Evolutionary conservation across 345 rosid genomes (phyloP).

Genomic region (Eucalyptus polyanthemos): DNA sequence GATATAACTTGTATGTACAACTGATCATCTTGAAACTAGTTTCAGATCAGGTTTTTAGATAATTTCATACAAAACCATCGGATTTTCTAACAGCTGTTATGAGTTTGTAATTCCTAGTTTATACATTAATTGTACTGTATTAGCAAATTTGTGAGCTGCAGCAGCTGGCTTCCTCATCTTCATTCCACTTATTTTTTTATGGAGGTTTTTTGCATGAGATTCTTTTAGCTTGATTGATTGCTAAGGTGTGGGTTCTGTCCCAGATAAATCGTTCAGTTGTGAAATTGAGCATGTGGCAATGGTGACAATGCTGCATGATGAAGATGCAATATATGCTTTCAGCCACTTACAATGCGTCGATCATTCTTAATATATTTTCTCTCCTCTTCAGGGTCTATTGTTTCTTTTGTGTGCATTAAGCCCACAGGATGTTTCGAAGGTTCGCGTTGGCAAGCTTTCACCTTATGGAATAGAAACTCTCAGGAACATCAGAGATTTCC

Average conservation of each 20-base stretch:
- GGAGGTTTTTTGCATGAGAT: not conserved
- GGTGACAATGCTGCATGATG: not conserved
- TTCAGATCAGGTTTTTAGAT: not conserved
- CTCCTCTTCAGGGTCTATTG: constrained; percentile 42
- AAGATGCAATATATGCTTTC: not conserved
- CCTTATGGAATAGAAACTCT: constrained; percentile 74
- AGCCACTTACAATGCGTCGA: not conserved
- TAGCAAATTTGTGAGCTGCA: not conserved
- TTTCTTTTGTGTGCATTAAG: constrained; percentile 75
- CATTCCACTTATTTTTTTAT: not conserved
- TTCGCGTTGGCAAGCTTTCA: constrained; percentile 77
- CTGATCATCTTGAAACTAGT: not conserved
- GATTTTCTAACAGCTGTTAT: not conserved
- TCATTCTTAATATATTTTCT: not conserved
- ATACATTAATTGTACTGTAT: not conserved
- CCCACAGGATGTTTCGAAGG: constrained; percentile 67
- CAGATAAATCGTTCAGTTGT: not conserved
- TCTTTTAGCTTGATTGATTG: not conserved
- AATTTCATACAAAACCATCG: not conserved
- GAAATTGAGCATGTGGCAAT: not conserved
- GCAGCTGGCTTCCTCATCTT: not conserved
- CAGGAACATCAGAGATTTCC: constrained; percentile 57
- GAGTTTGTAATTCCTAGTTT: not conserved
- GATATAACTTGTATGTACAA: not conserved
- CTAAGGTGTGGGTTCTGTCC: not conserved